A percentile compares a stretch with the other conserved stretches of the same genome.
Evolutionary conservation across 352 stramenopile genomes (phyloP).

Genomic region (Pythium grandisporangium): DNA sequence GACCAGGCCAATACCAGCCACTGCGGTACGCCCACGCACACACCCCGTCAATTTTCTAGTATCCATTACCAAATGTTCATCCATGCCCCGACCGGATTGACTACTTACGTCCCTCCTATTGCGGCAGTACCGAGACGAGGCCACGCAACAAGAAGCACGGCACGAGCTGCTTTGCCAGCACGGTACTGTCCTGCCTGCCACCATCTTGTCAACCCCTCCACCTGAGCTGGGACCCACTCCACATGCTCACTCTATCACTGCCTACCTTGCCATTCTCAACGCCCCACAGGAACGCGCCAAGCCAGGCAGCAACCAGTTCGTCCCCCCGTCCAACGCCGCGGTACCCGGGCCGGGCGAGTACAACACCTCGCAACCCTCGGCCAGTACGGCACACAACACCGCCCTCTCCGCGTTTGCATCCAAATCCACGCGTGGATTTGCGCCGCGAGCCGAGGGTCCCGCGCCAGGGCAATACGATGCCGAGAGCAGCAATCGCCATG

Average conservation of each 20-base stretch:
- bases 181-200: constrained; percentile 19
- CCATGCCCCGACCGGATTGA: too few species aligned
- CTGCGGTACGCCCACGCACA: constrained; percentile 19
- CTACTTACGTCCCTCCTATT: not conserved
- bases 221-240: too few species aligned
- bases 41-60: too few species aligned
- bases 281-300: too few species aligned
- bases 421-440: constrained; percentile 46
- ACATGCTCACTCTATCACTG: too few species aligned
- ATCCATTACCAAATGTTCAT: too few species aligned
- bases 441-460: constrained; percentile 26
- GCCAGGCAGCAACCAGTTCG: constrained; percentile 26
- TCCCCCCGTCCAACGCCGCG: not conserved
- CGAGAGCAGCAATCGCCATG: constrained; percentile 14
- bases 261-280: too few species aligned
- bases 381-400: constrained; percentile 36
- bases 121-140: constrained; percentile 26
- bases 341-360: constrained; percentile 44
- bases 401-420: constrained; percentile 54
- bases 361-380: constrained; percentile 27
- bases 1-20: constrained; percentile 58
- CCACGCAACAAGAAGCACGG: constrained; percentile 58
- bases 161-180: constrained; percentile 53
- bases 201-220: not conserved
- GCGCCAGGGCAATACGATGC: constrained; percentile 70